phyloP scores from a whole-genome alignment of 805 yeast genomes.

The Candida sphagnicola region DNA sequence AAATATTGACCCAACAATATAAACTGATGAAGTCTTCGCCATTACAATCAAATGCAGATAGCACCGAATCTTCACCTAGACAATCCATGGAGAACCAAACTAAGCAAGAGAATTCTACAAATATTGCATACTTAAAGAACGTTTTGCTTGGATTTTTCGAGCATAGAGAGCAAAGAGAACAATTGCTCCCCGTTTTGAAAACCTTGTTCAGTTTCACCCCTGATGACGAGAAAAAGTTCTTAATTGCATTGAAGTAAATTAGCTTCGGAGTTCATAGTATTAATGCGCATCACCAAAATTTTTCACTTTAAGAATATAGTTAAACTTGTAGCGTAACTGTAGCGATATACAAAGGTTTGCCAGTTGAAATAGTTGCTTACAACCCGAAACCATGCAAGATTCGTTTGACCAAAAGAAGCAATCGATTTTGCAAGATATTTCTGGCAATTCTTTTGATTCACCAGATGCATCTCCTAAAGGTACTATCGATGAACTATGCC shows the following conservation, averaged over 20 bases:
- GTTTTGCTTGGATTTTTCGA: slow-evolving; percentile 89
- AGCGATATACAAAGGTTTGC: too few relatives aligned
- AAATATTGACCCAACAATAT: slow-evolving; percentile 56
- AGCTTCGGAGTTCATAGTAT: background rate
- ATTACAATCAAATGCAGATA: background rate
- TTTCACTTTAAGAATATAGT: background rate
- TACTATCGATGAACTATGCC: slow-evolving; percentile 67
- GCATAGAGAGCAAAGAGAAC: slow-evolving; percentile 86
- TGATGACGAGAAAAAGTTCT: slow-evolving; percentile 71
- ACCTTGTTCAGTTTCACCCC: slow-evolving; percentile 65
- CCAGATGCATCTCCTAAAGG: slow-evolving; percentile 87
- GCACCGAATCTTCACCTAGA: background rate
- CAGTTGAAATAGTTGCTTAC: background rate
- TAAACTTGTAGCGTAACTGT: background rate
- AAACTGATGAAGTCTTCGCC: slow-evolving; percentile 26
- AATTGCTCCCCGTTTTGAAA: slow-evolving; percentile 80
- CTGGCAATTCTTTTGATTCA: slow-evolving; percentile 32
- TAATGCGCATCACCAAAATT: slow-evolving; percentile 3
- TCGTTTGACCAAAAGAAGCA: slow-evolving; percentile 67
- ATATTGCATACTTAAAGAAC: slow-evolving; percentile 76
- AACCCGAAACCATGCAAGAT: slow-evolving; percentile 28
- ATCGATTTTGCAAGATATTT: slow-evolving; percentile 50
- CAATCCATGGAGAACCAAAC: background rate
- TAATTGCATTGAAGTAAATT: slow-evolving; percentile 45
- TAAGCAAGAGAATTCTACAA: slow-evolving; percentile 12